Conservation (phyloP, 352 stramenopile species). For the Globisporangium rhizosaccharum region DNA sequence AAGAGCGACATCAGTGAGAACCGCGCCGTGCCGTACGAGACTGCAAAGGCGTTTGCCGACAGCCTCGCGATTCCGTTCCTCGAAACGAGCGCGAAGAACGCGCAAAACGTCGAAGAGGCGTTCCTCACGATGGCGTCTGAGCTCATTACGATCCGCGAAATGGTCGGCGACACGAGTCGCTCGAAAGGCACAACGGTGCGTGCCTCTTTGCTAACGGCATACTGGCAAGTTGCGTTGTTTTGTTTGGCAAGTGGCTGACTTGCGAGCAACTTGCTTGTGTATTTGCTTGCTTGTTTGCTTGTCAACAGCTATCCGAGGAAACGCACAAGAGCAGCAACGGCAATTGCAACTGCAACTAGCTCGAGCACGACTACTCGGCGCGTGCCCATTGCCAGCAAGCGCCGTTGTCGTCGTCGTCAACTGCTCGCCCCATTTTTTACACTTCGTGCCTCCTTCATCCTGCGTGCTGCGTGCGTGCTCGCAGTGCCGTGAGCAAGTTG, state of each 20-base stretch:
- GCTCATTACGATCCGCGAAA: slow-evolving; percentile 92
- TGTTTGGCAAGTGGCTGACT: not conserved
- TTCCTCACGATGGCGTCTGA: slow-evolving; percentile 99
- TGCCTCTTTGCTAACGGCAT: not conserved
- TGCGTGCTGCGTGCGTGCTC: too few species aligned
- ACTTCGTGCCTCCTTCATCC: too few species aligned
- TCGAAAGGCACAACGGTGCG: slow-evolving; percentile 61
- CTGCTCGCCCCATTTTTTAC: too few species aligned
- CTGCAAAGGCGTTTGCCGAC: slow-evolving; percentile 96
- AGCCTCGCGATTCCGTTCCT: slow-evolving; percentile 97
- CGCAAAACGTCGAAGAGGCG: slow-evolving; percentile 98
- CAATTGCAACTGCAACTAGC: slow-evolving; percentile 14
- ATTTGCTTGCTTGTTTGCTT: not conserved
- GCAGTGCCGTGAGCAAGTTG: too few species aligned
- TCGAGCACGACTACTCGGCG: too few species aligned
- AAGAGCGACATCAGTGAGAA: slow-evolving; percentile 98
- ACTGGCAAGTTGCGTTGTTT: not conserved
- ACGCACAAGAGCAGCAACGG: slow-evolving; percentile 10
- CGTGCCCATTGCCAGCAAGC: too few species aligned
- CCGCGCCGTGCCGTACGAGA: slow-evolving; percentile 94
- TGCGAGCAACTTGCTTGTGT: not conserved
- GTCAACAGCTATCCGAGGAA: slow-evolving; percentile 9
- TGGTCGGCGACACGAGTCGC: slow-evolving; percentile 72
- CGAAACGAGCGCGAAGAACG: slow-evolving; percentile 98
- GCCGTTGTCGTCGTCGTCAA: too few species aligned